These are phyloP conservation scores for Rhododendron simsii DNA, from an alignment of 148 eudicot species.

Conservation along the genomic window DNA sequence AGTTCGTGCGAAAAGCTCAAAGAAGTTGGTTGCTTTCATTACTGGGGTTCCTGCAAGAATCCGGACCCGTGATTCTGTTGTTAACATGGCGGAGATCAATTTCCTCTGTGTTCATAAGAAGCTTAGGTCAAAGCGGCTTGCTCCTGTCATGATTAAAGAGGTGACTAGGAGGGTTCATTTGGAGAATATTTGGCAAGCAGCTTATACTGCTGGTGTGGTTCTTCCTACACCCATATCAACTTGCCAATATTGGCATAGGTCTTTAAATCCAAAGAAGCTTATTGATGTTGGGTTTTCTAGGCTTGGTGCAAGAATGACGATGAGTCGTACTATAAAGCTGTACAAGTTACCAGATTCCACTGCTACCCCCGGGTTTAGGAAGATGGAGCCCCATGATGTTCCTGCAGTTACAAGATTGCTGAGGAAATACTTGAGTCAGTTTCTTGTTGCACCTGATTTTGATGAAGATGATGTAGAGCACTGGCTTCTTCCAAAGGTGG, in stretches of 20 bases:
- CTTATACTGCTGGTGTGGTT: slow-evolving; percentile 90
- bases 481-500: slow-evolving; percentile 78
- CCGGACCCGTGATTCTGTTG: slow-evolving; percentile 53
- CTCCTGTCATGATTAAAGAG: slow-evolving; percentile 92
- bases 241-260: slow-evolving; percentile 89
- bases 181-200: slow-evolving; percentile 94
- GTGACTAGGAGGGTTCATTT: slow-evolving; percentile 86
- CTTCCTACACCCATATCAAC: slow-evolving; percentile 76
- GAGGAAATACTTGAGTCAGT: slow-evolving; percentile 63
- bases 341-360: slow-evolving; percentile 77
- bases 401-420: slow-evolving; percentile 83
- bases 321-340: slow-evolving; percentile 87
- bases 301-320: slow-evolving; percentile 93
- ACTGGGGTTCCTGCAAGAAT: slow-evolving; percentile 84
- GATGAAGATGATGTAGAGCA: slow-evolving; percentile 88
- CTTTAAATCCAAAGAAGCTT: slow-evolving; percentile 80
- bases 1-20: slow-evolving; percentile 63
- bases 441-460: slow-evolving; percentile 71
- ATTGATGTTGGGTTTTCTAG: slow-evolving; percentile 91
- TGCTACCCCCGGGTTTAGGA: slow-evolving; percentile 73
- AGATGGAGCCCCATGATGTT: slow-evolving; percentile 85
- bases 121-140: slow-evolving; percentile 77
- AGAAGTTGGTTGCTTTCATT: slow-evolving; percentile 79
- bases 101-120: slow-evolving; percentile 89
- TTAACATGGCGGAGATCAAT: slow-evolving; percentile 78